Conservation (phyloP, 2,329 filamentous ascomycete species). For the Ceratocystis diversiconidia region DNA sequence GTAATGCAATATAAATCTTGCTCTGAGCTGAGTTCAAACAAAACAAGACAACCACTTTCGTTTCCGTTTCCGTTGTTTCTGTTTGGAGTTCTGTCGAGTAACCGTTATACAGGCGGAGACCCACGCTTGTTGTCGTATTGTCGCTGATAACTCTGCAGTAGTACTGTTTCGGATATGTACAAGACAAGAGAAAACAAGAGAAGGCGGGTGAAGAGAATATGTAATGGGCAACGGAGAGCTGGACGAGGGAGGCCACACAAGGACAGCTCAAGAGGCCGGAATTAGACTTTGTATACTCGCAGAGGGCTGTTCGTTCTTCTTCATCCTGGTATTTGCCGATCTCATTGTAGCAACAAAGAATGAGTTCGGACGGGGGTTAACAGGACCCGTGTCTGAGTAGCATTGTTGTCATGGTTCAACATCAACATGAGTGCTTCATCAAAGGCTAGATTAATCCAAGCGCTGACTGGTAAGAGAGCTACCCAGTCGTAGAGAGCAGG, state of each 20-base stretch:
- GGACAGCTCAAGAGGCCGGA: not conserved
- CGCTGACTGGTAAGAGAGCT: no score
- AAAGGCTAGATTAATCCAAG: not conserved
- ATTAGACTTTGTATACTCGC: not conserved
- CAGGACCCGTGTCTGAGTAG: not conserved
- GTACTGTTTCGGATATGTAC: not conserved
- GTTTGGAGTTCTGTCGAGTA: constrained; percentile 4
- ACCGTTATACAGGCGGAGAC: not conserved
- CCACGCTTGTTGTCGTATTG: not conserved
- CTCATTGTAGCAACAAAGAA: not conserved
- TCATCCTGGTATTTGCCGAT: not conserved
- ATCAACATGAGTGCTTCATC: not conserved
- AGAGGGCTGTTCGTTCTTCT: not conserved
- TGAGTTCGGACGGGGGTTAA: not conserved
- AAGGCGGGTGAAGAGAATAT: not conserved
- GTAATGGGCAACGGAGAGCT: not conserved
- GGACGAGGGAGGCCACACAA: not conserved
- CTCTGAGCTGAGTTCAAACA: not conserved
- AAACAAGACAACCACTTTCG: not conserved
- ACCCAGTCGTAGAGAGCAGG: no score
- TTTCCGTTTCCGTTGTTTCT: not conserved
- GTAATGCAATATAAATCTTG: not conserved
- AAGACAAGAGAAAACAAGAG: not conserved
- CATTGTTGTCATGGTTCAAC: not conserved
- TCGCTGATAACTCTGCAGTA: not conserved